Base-by-base conservation (phyloP, 2,329 filamentous ascomycete species). In the Penicillium sp. region DNA sequence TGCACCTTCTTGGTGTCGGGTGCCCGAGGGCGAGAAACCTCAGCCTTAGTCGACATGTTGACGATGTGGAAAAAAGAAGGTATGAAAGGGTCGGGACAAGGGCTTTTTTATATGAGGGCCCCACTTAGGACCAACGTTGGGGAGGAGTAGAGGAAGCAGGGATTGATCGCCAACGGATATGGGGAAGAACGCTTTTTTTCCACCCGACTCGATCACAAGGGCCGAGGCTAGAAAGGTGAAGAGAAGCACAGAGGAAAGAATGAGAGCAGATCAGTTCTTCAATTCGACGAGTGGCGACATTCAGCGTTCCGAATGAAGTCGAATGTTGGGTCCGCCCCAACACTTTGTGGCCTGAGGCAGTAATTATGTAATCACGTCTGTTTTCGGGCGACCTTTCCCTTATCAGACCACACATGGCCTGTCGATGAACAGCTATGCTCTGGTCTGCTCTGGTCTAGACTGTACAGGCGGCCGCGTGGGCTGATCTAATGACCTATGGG, bases 1-100 rank as follows among this genome's bases (percentile, higher is more conserved):
- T 95, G 90, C 67, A 87, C 82, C 78, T 95, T 95, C 79, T 86
- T 83, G 46, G 81, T 63, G 55, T 72, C 70, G 39, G 59, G 55
- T 45, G 66, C 62, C 60, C 67, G 69, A 42, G 67, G 65, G 61
- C 68, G 67, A 53, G 62, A 49, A 41, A 64, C 54, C 56, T 71
- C 70, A 41, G 65, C 51, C 60, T 71, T 68, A 53, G 69, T 65
- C 62, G 70, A 71, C 69, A 73, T 73, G 66, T 51, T 66, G 59
- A 42, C 28, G 28, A 33, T 52, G 49, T 58, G 56, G 43, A 56
- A 46, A 42, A 41, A 29, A 47, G 55, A 52, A 49, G 29, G 47
- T 39, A 47, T 45, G 53, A 47, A 47, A 48, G 34, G 47, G 45
- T 43, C 42, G 43, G 47, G 45, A 16, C 23, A 42, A 42, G 23